Percentiles rank a stretch among this genome's conserved stretches.
Conservation (phyloP, 495 filamentous ascomycete species). For the Monascus purpureus region DNA sequence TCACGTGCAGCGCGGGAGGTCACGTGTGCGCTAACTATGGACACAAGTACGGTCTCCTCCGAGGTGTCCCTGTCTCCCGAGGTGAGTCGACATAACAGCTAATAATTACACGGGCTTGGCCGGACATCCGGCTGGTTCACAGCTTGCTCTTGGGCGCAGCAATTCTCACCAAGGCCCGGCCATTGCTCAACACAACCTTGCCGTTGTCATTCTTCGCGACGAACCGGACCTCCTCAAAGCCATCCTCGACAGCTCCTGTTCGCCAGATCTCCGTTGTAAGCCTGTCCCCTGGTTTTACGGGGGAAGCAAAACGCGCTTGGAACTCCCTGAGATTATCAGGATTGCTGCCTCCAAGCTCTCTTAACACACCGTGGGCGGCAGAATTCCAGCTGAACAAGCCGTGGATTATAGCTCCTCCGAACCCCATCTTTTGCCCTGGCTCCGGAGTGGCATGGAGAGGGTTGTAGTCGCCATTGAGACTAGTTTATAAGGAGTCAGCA, state of each 20-base stretch:
- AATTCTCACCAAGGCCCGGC: conserved; percentile 62
- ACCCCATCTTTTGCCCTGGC: conserved; percentile 78
- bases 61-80: too few relatives aligned
- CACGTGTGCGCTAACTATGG: too few relatives aligned
- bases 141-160: conserved; percentile 47
- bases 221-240: conserved; percentile 73
- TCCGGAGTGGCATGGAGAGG: conserved; percentile 76
- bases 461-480: conserved; percentile 85
- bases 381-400: conserved; percentile 78
- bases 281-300: conserved; percentile 58
- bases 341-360: conserved; percentile 59
- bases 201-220: conserved; percentile 52
- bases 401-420: conserved; percentile 79
- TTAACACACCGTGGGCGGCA: conserved; percentile 59
- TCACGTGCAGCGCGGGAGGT: too few relatives aligned
- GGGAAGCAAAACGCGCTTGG: conserved; percentile 75
- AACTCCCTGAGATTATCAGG: conserved; percentile 70
- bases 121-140: conserved; percentile 27
- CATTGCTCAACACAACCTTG: conserved; percentile 73
- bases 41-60: too few relatives aligned
- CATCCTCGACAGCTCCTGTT: conserved; percentile 42
- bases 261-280: conserved; percentile 37
- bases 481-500: conserved; percentile 4
- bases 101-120: too few relatives aligned
- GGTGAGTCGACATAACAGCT: too few relatives aligned